These are phyloP conservation scores for Phytophthora vignae DNA, from an alignment of 352 stramenopile species.

Conservation along the genomic window DNA sequence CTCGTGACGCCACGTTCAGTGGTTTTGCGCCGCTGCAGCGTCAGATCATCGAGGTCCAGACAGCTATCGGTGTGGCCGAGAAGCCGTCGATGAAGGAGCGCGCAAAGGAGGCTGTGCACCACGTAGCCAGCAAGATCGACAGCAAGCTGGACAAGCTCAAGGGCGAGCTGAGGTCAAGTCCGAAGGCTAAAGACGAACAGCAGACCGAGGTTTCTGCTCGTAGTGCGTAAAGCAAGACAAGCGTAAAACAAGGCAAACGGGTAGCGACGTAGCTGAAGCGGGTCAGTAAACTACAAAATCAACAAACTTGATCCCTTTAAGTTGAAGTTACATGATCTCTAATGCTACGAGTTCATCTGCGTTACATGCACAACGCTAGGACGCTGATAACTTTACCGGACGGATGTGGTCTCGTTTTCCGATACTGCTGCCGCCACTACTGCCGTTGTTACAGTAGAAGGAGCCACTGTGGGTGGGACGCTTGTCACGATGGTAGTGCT, in stretches of 20 bases:
- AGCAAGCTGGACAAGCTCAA: constrained; percentile 22
- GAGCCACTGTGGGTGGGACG: constrained; percentile 2
- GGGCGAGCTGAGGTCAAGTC: constrained; percentile 22
- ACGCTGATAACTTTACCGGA: constrained; percentile 21
- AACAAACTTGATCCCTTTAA: constrained; percentile 8
- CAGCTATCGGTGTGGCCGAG: constrained; percentile 13
- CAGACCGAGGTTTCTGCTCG: background rate
- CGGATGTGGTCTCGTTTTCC: constrained; percentile 24
- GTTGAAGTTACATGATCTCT: constrained; percentile 20
- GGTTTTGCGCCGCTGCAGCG: constrained; percentile 32
- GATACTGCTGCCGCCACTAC: background rate
- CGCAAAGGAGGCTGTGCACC: constrained; percentile 37
- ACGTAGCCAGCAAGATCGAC: constrained; percentile 26
- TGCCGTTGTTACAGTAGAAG: background rate
- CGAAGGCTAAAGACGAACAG: constrained; percentile 8
- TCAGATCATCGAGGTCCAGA: constrained; percentile 29
- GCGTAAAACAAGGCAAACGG: too few species aligned
- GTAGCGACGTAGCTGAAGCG: too few species aligned
- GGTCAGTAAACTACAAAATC: background rate
- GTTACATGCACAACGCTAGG: background rate
- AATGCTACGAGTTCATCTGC: constrained; percentile 15
- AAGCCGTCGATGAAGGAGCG: constrained; percentile 34
- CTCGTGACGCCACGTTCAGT: constrained; percentile 34
- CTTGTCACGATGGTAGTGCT: constrained; percentile 8
- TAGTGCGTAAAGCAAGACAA: background rate